Evolutionary conservation across 176 grass and related monocot species (phyloP).

Genomic region (Hsuehochloa calcarea): DNA sequence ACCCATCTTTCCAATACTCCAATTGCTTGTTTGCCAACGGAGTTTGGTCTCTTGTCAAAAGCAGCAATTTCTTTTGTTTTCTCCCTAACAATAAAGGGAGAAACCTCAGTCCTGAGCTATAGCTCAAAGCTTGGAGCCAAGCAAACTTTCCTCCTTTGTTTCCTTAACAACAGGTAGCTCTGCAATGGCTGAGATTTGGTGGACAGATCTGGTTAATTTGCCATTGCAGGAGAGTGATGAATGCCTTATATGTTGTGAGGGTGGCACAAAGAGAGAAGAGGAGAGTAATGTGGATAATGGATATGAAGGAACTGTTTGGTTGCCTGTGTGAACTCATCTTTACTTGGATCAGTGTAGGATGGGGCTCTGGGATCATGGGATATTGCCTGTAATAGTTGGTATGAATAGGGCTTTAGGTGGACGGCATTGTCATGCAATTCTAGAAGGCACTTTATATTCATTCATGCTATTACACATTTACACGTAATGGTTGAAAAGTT

Average conservation of each 20-base stretch:
- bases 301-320: not conserved
- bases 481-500: not conserved
- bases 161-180: constrained; percentile 1
- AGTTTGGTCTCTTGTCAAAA: constrained; percentile 11
- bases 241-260: not conserved
- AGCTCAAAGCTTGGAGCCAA: not conserved
- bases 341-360: not conserved
- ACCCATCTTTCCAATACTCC: not conserved
- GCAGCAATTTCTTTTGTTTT: not conserved
- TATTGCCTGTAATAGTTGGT: not conserved
- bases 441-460: not conserved
- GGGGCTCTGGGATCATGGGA: not conserved
- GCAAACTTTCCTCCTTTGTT: constrained; percentile 1
- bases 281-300: not conserved
- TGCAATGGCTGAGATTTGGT: not conserved
- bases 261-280: not conserved
- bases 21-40: not conserved
- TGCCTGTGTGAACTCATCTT: not conserved
- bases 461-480: not conserved
- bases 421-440: not conserved
- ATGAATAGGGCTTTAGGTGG: not conserved
- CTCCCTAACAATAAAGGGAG: not conserved
- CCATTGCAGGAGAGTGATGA: constrained; percentile 3
- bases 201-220: not conserved
- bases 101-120: not conserved